These are phyloP conservation scores for Microbotryomycetes sp. DNA, from an alignment of 1,284 basidiomycete species.

Conservation along the genomic window DNA sequence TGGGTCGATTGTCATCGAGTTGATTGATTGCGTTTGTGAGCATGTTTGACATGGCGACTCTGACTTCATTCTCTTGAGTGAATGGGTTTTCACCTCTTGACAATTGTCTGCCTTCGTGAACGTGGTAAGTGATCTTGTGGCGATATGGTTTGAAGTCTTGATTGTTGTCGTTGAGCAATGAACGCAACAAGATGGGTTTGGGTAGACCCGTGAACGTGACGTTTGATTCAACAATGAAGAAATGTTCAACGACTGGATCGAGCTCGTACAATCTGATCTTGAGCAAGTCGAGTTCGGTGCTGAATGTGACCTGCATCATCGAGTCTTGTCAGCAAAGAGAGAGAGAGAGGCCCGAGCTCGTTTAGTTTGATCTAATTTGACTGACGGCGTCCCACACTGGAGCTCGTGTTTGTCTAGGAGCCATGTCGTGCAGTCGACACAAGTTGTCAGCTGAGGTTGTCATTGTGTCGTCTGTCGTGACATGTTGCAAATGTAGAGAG, in stretches of 20 bases:
- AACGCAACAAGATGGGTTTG: constrained; percentile 52
- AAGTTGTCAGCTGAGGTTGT: constrained; percentile 45
- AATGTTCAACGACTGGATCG: constrained; percentile 55
- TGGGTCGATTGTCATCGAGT: constrained; percentile 47
- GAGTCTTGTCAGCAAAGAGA: background rate
- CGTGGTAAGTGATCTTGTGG: constrained; percentile 52
- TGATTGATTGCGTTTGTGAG: constrained; percentile 5
- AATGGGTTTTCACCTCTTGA: constrained; percentile 43
- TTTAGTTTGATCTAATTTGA: constrained; percentile 41
- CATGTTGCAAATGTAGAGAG: constrained; percentile 50
- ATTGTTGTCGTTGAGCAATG: constrained; percentile 9
- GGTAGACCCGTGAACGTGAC: constrained; percentile 57
- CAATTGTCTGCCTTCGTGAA: constrained; percentile 24
- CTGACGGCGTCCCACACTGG: constrained; percentile 52
- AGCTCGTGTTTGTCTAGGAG: constrained; percentile 19
- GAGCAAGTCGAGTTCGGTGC: constrained; percentile 60
- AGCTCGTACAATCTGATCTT: constrained; percentile 64
- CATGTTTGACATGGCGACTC: constrained; percentile 36
- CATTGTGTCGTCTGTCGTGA: constrained; percentile 52
- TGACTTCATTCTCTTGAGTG: constrained; percentile 44
- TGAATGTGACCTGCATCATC: constrained; percentile 28
- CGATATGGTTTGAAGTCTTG: constrained; percentile 49
- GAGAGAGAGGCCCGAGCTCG: background rate
- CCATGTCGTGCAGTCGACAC: constrained; percentile 56
- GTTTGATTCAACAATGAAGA: constrained; percentile 62